Evolutionary conservation across 768 basidiomycete species (phyloP).

Genomic region (Suillus lakei): DNA sequence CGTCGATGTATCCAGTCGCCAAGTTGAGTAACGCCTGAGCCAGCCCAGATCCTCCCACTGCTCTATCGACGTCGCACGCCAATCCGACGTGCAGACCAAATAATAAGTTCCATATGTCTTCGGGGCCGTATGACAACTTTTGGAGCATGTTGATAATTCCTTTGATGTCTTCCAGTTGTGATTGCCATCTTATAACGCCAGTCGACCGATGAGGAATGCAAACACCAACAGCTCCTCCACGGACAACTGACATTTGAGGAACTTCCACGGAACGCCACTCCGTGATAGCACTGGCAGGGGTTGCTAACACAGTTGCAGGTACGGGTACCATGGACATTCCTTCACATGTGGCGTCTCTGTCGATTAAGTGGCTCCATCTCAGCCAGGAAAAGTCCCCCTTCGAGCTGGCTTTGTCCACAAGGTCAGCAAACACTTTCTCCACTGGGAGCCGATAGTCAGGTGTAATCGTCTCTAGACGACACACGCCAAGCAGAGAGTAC

Average conservation of each 20-base stretch:
- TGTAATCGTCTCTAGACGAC: slow-evolving; percentile 8
- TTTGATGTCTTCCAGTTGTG: slow-evolving; percentile 9
- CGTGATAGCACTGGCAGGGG: slow-evolving; percentile 12
- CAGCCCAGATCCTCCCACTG: slow-evolving; percentile 4
- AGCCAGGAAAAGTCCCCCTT: slow-evolving; percentile 12
- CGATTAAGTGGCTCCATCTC: slow-evolving; percentile 9
- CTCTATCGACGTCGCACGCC: slow-evolving; percentile 7
- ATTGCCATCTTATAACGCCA: slow-evolving; percentile 10
- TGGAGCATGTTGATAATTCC: slow-evolving; percentile 6
- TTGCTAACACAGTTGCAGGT: slow-evolving; percentile 12
- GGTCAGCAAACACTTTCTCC: slow-evolving; percentile 6
- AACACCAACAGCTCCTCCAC: slow-evolving; percentile 6
- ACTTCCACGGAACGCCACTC: slow-evolving; percentile 9
- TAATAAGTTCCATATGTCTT: slow-evolving; percentile 9
- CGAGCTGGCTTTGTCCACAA: slow-evolving; percentile 11
- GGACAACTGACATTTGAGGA: neutral
- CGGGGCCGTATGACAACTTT: slow-evolving; percentile 4
- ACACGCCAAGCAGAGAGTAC: slow-evolving; percentile 12
- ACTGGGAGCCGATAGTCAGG: slow-evolving; percentile 7
- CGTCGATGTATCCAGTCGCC: slow-evolving; percentile 8
- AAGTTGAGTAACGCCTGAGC: slow-evolving; percentile 7
- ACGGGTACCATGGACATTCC: slow-evolving; percentile 11
- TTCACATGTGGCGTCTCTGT: slow-evolving; percentile 7
- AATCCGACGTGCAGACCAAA: slow-evolving; percentile 11
- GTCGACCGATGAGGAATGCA: slow-evolving; percentile 13